A percentile compares a stretch with the other conserved stretches of the same genome.
phyloP scores from a whole-genome alignment of 805 yeast genomes.

The Hanseniaspora lindneri region DNA sequence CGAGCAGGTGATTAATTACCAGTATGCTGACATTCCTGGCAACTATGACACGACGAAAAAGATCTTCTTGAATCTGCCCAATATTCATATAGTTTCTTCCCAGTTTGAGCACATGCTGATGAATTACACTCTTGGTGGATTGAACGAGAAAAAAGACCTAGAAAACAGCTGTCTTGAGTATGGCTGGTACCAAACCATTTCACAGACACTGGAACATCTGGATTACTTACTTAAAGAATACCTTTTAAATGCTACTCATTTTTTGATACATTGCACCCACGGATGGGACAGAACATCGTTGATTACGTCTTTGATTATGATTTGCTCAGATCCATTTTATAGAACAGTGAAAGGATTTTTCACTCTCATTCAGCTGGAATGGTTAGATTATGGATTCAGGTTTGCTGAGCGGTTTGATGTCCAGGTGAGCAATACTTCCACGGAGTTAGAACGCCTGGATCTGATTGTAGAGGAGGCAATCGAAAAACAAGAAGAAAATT shows the following conservation, averaged over 20 bases:
- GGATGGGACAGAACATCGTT: conserved; percentile 98
- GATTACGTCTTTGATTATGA: conserved; percentile 66
- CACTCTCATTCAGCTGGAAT: conserved; percentile 78
- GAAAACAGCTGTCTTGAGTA: conserved; percentile 33
- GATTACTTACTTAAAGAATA: conserved; percentile 72
- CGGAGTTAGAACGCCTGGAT: not conserved
- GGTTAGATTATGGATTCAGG: conserved; percentile 90
- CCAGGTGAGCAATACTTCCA: not conserved
- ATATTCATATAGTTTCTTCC: conserved; percentile 90
- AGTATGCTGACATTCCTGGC: conserved; percentile 29
- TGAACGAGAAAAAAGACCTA: conserved; percentile 30
- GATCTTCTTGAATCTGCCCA: conserved; percentile 80
- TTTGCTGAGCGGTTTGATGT: conserved; percentile 68
- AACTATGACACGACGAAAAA: conserved; percentile 38
- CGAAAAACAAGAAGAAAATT: not conserved
- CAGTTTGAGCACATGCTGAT: conserved; percentile 53
- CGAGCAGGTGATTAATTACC: conserved; percentile 80
- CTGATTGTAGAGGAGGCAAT: not conserved
- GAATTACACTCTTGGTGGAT: conserved; percentile 16
- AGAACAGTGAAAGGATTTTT: conserved; percentile 83
- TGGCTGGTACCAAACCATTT: conserved; percentile 67
- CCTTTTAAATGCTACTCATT: conserved; percentile 68
- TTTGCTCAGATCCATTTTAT: conserved; percentile 81
- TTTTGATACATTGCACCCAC: conserved; percentile 87
- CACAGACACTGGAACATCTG: conserved; percentile 58